Conservation (phyloP, 345 rosid genomes). For the Geranium rotundifolium region DNA sequence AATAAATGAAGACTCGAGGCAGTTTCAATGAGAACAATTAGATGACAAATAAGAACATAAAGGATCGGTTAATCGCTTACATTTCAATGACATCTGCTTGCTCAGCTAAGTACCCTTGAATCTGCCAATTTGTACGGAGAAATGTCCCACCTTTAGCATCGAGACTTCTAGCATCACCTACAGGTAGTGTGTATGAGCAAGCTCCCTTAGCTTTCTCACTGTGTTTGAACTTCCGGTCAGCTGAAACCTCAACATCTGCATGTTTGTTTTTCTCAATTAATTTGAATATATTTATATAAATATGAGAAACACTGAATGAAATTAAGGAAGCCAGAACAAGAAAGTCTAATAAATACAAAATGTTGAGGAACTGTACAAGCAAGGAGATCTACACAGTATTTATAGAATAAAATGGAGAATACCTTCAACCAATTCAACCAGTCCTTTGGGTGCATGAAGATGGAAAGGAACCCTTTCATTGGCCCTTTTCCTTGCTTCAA, state of each 20-base stretch:
- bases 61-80: constrained; percentile 22
- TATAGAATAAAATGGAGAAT: constrained; percentile 6
- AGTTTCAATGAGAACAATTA: constrained; percentile 4
- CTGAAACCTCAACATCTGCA: constrained; percentile 50
- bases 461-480: constrained; percentile 62
- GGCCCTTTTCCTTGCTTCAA: constrained; percentile 55
- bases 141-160: constrained; percentile 39
- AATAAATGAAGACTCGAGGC: constrained; percentile 1
- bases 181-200: constrained; percentile 24
- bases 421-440: constrained; percentile 73
- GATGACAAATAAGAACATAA: constrained; percentile 1
- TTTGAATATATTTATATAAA: neutral
- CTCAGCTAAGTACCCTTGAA: constrained; percentile 78
- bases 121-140: constrained; percentile 67
- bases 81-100: constrained; percentile 84
- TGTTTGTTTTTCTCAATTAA: constrained; percentile 4
- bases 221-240: constrained; percentile 32
- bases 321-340: neutral
- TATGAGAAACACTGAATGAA: neutral
- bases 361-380: neutral
- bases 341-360: neutral
- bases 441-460: constrained; percentile 59
- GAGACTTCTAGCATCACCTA: constrained; percentile 22
- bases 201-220: constrained; percentile 31
- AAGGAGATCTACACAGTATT: neutral